These are phyloP conservation scores for Podila verticillata DNA, from an alignment of 192 early-diverging fungal species.

Conservation along the genomic window DNA sequence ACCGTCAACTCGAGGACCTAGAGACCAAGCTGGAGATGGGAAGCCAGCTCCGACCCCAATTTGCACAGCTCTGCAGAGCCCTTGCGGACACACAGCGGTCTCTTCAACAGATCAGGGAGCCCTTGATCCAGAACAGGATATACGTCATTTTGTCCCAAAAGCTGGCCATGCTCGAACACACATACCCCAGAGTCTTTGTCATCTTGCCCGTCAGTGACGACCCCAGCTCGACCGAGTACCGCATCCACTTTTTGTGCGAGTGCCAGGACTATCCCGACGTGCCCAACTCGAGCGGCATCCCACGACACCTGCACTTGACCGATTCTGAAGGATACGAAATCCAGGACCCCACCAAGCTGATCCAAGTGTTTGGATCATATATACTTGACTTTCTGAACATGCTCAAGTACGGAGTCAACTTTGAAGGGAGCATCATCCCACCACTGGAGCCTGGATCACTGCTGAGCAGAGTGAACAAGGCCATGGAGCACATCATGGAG, in stretches of 20 bases:
- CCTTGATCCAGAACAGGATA: slow-evolving; percentile 9
- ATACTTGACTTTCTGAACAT: slow-evolving; percentile 26
- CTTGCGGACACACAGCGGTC: slow-evolving; percentile 9
- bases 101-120: slow-evolving; percentile 1
- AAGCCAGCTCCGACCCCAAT: background rate
- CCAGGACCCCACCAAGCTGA: slow-evolving; percentile 1
- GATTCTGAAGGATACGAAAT: slow-evolving; percentile 19
- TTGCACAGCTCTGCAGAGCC: slow-evolving; percentile 6
- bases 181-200: slow-evolving; percentile 10
- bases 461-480: slow-evolving; percentile 4
- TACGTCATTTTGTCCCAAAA: slow-evolving; percentile 8
- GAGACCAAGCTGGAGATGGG: slow-evolving; percentile 10
- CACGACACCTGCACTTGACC: slow-evolving; percentile 13
- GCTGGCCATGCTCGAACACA: slow-evolving; percentile 2
- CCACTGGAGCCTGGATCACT: slow-evolving; percentile 7
- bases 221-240: slow-evolving; percentile 2
- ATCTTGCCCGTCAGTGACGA: slow-evolving; percentile 9
- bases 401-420: slow-evolving; percentile 21
- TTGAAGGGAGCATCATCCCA: slow-evolving; percentile 2
- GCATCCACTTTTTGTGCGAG: slow-evolving; percentile 23
- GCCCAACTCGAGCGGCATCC: slow-evolving; percentile 2
- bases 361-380: slow-evolving; percentile 7
- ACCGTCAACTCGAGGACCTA: slow-evolving; percentile 11
- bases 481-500: slow-evolving; percentile 18
- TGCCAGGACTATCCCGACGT: slow-evolving; percentile 5